phyloP scores from a whole-genome alignment of 805 yeast species.

The Pichia kluyveri region DNA sequence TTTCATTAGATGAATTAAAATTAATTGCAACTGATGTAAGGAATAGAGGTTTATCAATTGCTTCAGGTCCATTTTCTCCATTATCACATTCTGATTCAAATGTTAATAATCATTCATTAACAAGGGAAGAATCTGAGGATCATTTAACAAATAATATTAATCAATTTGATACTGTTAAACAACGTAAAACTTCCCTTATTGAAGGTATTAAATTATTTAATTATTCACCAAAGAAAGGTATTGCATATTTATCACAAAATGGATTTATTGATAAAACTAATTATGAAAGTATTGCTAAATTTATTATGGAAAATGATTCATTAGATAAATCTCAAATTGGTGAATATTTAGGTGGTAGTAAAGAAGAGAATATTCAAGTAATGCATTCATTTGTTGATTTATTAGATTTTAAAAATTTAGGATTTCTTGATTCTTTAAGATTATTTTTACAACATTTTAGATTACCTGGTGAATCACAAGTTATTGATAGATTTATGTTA shows the following conservation, averaged over 20 bases:
- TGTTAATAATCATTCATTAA: not conserved
- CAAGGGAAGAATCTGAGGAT: conserved; percentile 11
- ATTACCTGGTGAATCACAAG: conserved; percentile 97
- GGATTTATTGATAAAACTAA: conserved; percentile 54
- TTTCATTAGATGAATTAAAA: conserved; percentile 5
- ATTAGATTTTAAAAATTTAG: conserved; percentile 61
- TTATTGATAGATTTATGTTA: conserved; percentile 92
- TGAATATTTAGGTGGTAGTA: conserved; percentile 87
- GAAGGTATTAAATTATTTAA: conserved; percentile 78
- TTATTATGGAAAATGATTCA: conserved; percentile 59
- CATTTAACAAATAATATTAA: conserved; percentile 68
- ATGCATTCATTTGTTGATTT: conserved; percentile 92
- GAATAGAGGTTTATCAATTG: conserved; percentile 16
- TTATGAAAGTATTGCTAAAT: conserved; percentile 65
- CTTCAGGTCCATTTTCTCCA: conserved; percentile 17
- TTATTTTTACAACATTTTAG: conserved; percentile 79
- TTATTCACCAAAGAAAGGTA: conserved; percentile 76
- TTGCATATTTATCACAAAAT: conserved; percentile 48
- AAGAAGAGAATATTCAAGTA: conserved; percentile 61
- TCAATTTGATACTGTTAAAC: conserved; percentile 79
- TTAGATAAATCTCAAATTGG: conserved; percentile 81
- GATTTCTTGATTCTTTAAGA: conserved; percentile 83
- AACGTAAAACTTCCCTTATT: conserved; percentile 68
- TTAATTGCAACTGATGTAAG: conserved; percentile 1
- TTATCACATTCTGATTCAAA: conserved; percentile 16